phyloP scores from a whole-genome alignment of 345 rosid species.

The Eucalyptus virginea region DNA sequence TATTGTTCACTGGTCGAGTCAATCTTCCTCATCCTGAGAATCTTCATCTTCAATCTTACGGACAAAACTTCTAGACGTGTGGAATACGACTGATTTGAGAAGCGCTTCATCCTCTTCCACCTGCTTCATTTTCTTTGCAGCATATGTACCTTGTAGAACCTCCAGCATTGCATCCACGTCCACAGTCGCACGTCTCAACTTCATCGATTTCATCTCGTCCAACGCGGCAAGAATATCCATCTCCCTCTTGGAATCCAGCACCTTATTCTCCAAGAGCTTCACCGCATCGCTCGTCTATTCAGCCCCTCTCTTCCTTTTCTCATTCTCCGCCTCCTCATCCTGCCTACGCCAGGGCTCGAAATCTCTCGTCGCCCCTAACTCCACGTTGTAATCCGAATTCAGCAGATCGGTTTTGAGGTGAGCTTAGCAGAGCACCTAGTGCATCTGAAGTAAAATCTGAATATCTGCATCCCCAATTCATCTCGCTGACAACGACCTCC shows the following conservation, averaged over 20 bases:
- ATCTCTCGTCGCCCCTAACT: slow-evolving; percentile 71
- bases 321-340: slow-evolving; percentile 68
- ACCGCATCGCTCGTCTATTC: slow-evolving; percentile 83
- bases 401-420: slow-evolving; percentile 77
- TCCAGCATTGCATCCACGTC: slow-evolving; percentile 84
- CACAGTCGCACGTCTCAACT: slow-evolving; percentile 77
- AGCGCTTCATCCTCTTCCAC: slow-evolving; percentile 8
- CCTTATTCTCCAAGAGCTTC: slow-evolving; percentile 77
- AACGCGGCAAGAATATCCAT: slow-evolving; percentile 81
- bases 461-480: slow-evolving; percentile 83
- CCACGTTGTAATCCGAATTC: slow-evolving; percentile 81
- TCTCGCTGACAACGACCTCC: slow-evolving; percentile 49
- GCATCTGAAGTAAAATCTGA: slow-evolving; percentile 88
- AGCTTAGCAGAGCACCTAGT: slow-evolving; percentile 88
- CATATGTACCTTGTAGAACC: slow-evolving; percentile 59
- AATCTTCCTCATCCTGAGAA: background rate
- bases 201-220: slow-evolving; percentile 83
- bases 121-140: slow-evolving; percentile 13
- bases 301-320: slow-evolving; percentile 41
- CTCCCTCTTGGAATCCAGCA: slow-evolving; percentile 75
- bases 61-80: background rate
- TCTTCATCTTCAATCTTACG: background rate
- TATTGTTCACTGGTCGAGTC: background rate
- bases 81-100: background rate
- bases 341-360: slow-evolving; percentile 93